A percentile compares a stretch with the other conserved stretches of the same genome.
Conservation (phyloP, 768 basidiomycete genomes). For the Pulveroboletus sp. region DNA sequence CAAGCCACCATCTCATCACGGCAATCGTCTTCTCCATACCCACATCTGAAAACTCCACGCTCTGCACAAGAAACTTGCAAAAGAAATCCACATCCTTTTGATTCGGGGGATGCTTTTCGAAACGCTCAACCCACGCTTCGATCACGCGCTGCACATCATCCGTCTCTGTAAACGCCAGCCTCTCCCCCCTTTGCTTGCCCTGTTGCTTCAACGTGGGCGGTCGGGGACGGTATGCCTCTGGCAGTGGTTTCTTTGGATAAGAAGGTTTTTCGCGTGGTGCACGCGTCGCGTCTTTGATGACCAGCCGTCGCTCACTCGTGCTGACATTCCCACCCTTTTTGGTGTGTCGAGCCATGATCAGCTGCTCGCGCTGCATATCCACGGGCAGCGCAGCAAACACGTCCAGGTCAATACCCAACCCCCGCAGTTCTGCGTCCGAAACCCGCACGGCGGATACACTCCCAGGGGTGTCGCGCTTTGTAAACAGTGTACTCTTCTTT, state of each 20-base stretch:
- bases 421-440: constrained; percentile 53
- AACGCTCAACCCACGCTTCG: constrained; percentile 71
- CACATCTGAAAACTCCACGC: constrained; percentile 63
- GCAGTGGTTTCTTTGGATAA: constrained; percentile 49
- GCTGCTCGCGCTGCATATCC: constrained; percentile 70
- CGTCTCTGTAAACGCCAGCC: constrained; percentile 57
- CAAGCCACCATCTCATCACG: constrained; percentile 81
- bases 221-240: constrained; percentile 49
- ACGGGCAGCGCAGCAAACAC: constrained; percentile 65
- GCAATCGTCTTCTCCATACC: constrained; percentile 69
- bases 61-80: constrained; percentile 65
- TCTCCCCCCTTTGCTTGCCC: constrained; percentile 49
- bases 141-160: constrained; percentile 73
- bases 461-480: constrained; percentile 28
- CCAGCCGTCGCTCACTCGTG: constrained; percentile 41
- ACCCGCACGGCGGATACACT: constrained; percentile 40
- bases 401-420: constrained; percentile 70
- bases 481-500: constrained; percentile 37
- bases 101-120: constrained; percentile 61
- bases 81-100: constrained; percentile 75
- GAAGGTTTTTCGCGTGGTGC: constrained; percentile 29
- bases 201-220: constrained; percentile 57
- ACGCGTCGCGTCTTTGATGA: constrained; percentile 43
- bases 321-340: constrained; percentile 36
- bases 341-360: constrained; percentile 55